A percentile compares a stretch with the other conserved stretches of the same genome.
These are phyloP conservation scores for Kodamaea suecica DNA, from an alignment of 1,139 yeast genomes.

Conservation along the genomic window DNA sequence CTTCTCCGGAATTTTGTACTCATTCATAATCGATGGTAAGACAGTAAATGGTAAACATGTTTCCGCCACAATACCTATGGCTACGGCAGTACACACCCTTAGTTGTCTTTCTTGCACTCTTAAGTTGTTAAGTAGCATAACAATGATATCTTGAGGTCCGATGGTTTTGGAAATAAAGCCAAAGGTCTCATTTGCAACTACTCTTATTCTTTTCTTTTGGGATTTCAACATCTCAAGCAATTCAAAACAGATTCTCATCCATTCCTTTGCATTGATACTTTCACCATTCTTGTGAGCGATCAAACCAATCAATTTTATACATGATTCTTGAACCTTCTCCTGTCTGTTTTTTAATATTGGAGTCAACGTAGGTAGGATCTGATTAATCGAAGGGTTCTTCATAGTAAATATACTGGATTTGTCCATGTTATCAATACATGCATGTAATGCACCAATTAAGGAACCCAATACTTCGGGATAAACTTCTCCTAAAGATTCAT, in stretches of 20 bases:
- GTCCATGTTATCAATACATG: conserved; percentile 36
- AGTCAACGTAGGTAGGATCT: conserved; percentile 80
- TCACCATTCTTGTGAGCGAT: conserved; percentile 86
- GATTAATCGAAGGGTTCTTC: conserved; percentile 78
- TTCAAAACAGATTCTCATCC: conserved; percentile 97
- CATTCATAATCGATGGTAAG: conserved; percentile 95
- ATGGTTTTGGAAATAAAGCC: conserved; percentile 89
- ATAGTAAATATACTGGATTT: conserved; percentile 51
- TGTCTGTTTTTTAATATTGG: conserved; percentile 90
- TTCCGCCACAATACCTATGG: conserved; percentile 95
- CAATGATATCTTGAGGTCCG: conserved; percentile 94
- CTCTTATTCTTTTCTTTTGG: conserved; percentile 71
- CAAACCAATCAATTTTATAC: conserved; percentile 75
- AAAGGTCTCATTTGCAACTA: conserved; percentile 87
- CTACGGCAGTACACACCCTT: conserved; percentile 97
- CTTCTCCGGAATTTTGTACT: conserved; percentile 86
- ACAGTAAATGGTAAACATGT: conserved; percentile 93
- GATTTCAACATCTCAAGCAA: conserved; percentile 86
- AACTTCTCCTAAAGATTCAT: conserved; percentile 92
- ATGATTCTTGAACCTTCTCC: conserved; percentile 86
- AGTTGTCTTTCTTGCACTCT: conserved; percentile 94
- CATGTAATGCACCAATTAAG: conserved; percentile 64
- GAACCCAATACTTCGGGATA: conserved; percentile 94
- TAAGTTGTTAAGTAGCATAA: conserved; percentile 77
- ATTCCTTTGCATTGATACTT: conserved; percentile 85